phyloP scores from a whole-genome alignment of 2,329 filamentous ascomycete genomes.

The Penicillium corylophilum region DNA sequence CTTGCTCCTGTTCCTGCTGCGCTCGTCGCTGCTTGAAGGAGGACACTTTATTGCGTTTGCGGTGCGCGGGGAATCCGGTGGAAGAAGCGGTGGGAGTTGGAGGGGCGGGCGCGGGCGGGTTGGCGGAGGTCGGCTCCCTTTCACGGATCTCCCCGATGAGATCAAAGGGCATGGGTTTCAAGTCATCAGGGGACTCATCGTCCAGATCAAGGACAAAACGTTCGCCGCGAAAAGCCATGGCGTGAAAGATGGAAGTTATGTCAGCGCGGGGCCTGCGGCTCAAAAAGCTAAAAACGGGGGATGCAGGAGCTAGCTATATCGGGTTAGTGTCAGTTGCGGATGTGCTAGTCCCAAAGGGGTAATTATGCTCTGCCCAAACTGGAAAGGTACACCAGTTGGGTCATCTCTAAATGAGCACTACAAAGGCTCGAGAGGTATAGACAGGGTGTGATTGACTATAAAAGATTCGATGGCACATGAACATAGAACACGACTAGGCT shows the following conservation, averaged over 20 bases:
- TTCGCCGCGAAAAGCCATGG: conserved; percentile 58
- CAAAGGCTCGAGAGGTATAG: background rate
- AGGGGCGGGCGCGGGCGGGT: conserved; percentile 53
- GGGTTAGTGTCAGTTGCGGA: conserved; percentile 23
- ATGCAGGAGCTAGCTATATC: conserved; percentile 17
- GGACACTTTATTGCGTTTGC: conserved; percentile 70
- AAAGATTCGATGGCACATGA: background rate
- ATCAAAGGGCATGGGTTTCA: conserved; percentile 25
- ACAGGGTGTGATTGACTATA: background rate
- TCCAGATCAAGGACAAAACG: conserved; percentile 62
- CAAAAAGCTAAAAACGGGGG: conserved; percentile 36
- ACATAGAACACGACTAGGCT: background rate
- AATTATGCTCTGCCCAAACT: conserved; percentile 14
- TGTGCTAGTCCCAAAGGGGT: conserved; percentile 18
- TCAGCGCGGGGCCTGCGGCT: conserved; percentile 37
- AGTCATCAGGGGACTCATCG: conserved; percentile 40
- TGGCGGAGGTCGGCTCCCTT: conserved; percentile 55
- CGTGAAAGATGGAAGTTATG: conserved; percentile 23
- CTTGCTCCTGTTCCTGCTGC: conserved; percentile 27
- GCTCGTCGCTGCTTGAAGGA: conserved; percentile 73
- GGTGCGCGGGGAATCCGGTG: conserved; percentile 87
- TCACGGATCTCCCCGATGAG: conserved; percentile 78
- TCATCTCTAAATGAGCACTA: background rate
- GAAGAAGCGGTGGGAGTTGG: conserved; percentile 44
- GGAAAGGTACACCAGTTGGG: background rate